Evolutionary conservation across 2,329 filamentous ascomycete genomes (phyloP), one percentile per base, ranked within the genome.

Genomic region (Aspergillus phoenicis): DNA sequence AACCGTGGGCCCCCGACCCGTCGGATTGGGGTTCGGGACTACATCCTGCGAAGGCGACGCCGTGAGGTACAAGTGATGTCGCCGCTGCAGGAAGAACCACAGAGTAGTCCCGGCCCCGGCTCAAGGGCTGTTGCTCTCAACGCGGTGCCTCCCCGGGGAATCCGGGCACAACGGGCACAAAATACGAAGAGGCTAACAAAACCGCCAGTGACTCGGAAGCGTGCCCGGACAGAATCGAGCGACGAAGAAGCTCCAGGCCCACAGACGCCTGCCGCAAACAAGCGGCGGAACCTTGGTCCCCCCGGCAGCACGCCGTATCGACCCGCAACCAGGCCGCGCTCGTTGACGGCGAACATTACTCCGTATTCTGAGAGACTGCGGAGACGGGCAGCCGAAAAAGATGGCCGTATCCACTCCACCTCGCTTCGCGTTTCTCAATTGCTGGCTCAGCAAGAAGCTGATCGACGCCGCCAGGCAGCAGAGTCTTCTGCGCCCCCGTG

Each of bases 331-430:
- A 57, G 63, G 5, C 64, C 68, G 30, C 64, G 64, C 26, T 64
- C 65, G 4, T 33, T 71, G 3, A 52, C 64, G 3, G 60, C 48
- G 8, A 66, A 61, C 22, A 55, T 61, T 5, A 63, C 63, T 2
- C 68, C 75, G 5, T 73, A 72, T 52, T 66, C 70, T 5, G 70
- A 72, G 41, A 71, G 73, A 41, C 66, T 68, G 15, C 71, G 66
- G 17, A 71, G 73, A 11, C 73, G 73, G 33, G 62, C 64, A 17
- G 65, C 64, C 3, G 73, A 76, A 59, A 65, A 64, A 24, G 63
- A 70, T 52, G 76, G 74, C 11, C 68, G 70, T 5, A 71, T 77
- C 28, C 65, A 74, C 20, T 69, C 64, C n/a, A 76, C 76, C 4
- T 60, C 76, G 10, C 75, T 72, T 47, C 73, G 72, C 15, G 60